Base-by-base conservation (phyloP, 1,284 basidiomycete species). In the Quambalaria eucalypti region DNA sequence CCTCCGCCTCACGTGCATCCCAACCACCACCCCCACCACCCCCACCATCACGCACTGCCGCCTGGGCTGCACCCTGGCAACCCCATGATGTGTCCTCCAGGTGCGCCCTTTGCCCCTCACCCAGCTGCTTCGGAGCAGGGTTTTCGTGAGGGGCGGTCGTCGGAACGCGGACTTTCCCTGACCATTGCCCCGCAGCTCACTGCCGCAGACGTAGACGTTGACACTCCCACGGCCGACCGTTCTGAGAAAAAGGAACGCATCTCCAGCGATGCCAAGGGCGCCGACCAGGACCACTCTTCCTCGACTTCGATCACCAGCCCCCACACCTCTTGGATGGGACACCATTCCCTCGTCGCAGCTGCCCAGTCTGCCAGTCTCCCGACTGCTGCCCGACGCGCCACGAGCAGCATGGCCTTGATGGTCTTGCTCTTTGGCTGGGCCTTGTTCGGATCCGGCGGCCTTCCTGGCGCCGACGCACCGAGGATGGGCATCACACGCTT, bases 361-460 rank as follows among this genome's bases (percentile, higher is more conserved):
- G 14, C 28, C 28, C 14, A 19, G 2, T 30, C 47, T 12, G 26
- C 25, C 2, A 28, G 14, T 26, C 19, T 28, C 14, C 50, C 39
- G 25, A 16, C 26, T n/a, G 38, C 48, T 23, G 14, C 31, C 2
- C 14, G 30, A 8, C 49, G 46, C 16, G 39, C 28, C 38, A 33
- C 59, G 1, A 42, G 51, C 36, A 47, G 57, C 40, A 48, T 58
- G 42, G 59, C 59, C n/a, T 26, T 61, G 26, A 61, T 61, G 59
- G 57, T 60, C 16, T 55, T 61, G 40, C 51, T 61, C 28, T 59
- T 60, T 29, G 44, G 56, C 33, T 59, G 60, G 33, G 59, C 59
- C 7, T 38, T 61, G 28, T 54, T 58, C 33, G 59, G 57, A 28
- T 58, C 59, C 8, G 40, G n/a, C 5, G 49, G 48, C 23, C 33